A percentile compares a stretch with the other conserved stretches of the same genome.
These are phyloP conservation scores for Coniochaeta ligniaria DNA, from an alignment of 2,329 filamentous ascomycete species.

Conservation along the genomic window DNA sequence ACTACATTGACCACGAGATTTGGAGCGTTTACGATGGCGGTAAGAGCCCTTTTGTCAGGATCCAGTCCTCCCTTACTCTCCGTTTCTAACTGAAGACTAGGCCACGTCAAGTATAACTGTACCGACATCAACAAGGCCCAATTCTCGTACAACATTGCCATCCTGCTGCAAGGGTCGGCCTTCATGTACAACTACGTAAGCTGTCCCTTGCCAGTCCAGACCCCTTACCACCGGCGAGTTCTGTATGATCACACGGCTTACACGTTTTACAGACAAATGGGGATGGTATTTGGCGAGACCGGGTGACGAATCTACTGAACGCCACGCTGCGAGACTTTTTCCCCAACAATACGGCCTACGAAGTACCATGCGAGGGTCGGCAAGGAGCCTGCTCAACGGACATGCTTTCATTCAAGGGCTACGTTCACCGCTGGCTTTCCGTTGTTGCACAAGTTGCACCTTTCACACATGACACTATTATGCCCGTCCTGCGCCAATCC, in stretches of 20 bases:
- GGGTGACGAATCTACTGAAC: conserved; percentile 46
- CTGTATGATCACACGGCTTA: too few species aligned
- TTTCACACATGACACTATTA: conserved; percentile 44
- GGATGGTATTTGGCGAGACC: conserved; percentile 43
- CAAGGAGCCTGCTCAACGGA: conserved; percentile 58
- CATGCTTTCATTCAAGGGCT: conserved; percentile 66
- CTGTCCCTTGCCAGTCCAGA: too few species aligned
- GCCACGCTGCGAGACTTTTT: conserved; percentile 41
- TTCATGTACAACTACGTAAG: conserved; percentile 60
- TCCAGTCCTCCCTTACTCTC: too few species aligned
- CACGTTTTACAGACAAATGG: conserved; percentile 40
- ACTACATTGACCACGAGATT: conserved; percentile 42
- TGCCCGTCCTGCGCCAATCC: conserved; percentile 49
- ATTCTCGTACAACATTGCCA: conserved; percentile 60
- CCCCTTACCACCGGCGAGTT: too few species aligned
- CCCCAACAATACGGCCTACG: conserved; percentile 54
- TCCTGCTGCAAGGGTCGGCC: conserved; percentile 55
- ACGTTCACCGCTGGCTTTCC: conserved; percentile 58
- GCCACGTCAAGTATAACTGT: conserved; percentile 50
- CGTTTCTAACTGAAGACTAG: too few species aligned
- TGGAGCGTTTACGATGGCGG: conserved; percentile 56
- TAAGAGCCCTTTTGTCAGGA: too few species aligned
- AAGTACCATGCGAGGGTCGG: conserved; percentile 56
- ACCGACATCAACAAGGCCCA: conserved; percentile 51
- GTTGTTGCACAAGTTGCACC: conserved; percentile 54